Evolutionary conservation across 2,329 filamentous ascomycete species (phyloP), one percentile per base, ranked within the genome.

Genomic region (Epichloe glyceriae): DNA sequence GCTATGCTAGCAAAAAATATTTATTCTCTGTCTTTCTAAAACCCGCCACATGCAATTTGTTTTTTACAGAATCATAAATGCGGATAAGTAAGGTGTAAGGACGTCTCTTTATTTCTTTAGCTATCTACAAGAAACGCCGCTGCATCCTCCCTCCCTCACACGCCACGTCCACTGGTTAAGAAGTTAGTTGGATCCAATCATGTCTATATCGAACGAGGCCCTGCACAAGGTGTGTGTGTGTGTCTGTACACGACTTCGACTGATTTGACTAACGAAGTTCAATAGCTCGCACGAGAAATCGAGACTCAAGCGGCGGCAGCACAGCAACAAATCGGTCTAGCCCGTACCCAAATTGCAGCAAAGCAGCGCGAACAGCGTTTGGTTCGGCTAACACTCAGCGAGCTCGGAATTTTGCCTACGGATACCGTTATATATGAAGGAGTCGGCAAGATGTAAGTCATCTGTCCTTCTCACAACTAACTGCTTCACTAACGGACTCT

Each of bases 141-240:
- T 30, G 26, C 26, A 30, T 30, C 26, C 1, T 30, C 26, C 10
- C 8, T 11, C 3, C 26, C 26, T 11, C 26, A 30, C 26, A 30
- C 26, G 26, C 26, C 26, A 30, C 26, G 10, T 30, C 26, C 26
- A 30, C 26, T 30, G 26, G 3, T 30, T 30, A 10, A 30, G 26
- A 30, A 30, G 26, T 30, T 30, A 30, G 26, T 30, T 30, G 26
- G 26, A 30, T 2, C 3, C 40, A 46, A 46, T 61, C 48, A 96
- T 97, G 91, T 88, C 91, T 50, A 93, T 97, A 60, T 85, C 90
- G 50, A 95, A 94, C 63, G 88, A 95, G 72, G 89, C 90, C 53
- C 74, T 97, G 57, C 87, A 95, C 67, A 95, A 96, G 84, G 91
- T 91, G 68, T 46, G 17, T 14, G 12, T 20, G 3, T 19, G 7